Evolutionary conservation across 169 alveolate species (phyloP), one percentile per base, ranked within the genome.

Genomic region (Cryptosporidium sp.): DNA sequence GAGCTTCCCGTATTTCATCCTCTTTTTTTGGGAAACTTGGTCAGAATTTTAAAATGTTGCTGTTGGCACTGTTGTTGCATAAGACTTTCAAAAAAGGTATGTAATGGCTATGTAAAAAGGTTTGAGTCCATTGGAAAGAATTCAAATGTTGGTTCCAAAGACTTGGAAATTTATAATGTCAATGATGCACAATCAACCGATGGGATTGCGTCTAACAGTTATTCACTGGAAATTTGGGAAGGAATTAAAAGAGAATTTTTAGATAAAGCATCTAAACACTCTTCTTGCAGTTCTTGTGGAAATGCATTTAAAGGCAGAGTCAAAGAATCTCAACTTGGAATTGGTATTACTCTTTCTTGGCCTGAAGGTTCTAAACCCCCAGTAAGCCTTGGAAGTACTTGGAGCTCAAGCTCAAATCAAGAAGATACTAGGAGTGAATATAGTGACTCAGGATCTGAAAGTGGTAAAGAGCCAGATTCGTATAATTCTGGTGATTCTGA

Each of bases 1-100:
- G 93, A 94, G 35, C 93, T 96, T 39, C 99, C 99, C 21, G 92
- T 97, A 45, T 98, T 94, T 87, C 97, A 98, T 87, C 99, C 99
- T 10, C 95, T 97, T 92, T 86, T 96, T 92, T 87, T 97, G 42
- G 94, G 96, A 72, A 93, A 94, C 42, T 87, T 97, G 62, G 94
- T 94, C 80, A 96, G 95, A 91, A 93, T 98, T 70, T 87, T 98
- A 85, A 97, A 96, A 85, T 73, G 96, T 58, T 95, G 95, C 75
- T 94, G 96, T 52, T 87, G 91, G 62, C 86, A 92, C 85, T 94
- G 96, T 39, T 94, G 93, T 85, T 52, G 65, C 39, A 80, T 93
- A 45, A 85, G 92, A 68, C 52, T 91, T 18, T 85, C 94, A 26
- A 84, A 86, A 75, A 92, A 92, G 84, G 91, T 42, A 44, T 85